A percentile compares a stretch with the other conserved stretches of the same genome.
These are phyloP conservation scores for Oryza coarctata DNA, from an alignment of 176 grass and related monocot genomes.

Conservation along the genomic window DNA sequence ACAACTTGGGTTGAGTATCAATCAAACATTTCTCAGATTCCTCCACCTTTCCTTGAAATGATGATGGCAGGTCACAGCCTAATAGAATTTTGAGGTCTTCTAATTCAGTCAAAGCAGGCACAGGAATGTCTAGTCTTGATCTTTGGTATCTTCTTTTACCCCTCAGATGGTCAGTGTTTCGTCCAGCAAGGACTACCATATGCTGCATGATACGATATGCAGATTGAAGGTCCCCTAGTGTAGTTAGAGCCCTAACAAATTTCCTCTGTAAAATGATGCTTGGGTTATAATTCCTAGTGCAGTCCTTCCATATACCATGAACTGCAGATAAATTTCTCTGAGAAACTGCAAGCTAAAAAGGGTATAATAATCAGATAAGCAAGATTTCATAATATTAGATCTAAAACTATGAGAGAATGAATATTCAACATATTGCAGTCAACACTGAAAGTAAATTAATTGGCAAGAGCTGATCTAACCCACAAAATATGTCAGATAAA, in stretches of 20 bases:
- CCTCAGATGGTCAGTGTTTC: conserved; percentile 38
- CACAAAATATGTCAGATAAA: conserved; percentile 24
- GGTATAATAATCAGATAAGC: conserved; percentile 47
- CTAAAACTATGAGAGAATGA: conserved; percentile 19
- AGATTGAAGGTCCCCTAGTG: conserved; percentile 72
- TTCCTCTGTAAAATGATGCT: conserved; percentile 68
- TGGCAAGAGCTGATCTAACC: not conserved
- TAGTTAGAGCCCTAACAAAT: conserved; percentile 62
- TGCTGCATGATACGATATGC: conserved; percentile 64
- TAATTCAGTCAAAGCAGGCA: conserved; percentile 53
- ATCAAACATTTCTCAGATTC: conserved; percentile 24
- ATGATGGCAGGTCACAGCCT: conserved; percentile 17
- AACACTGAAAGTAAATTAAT: conserved; percentile 4
- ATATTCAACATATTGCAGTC: conserved; percentile 14
- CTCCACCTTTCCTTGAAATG: conserved; percentile 30
- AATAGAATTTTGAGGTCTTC: conserved; percentile 40
- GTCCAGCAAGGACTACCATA: conserved; percentile 58
- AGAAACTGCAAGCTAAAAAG: conserved; percentile 75
- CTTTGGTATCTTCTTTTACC: conserved; percentile 50
- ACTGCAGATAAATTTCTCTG: conserved; percentile 65
- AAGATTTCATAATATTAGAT: not conserved
- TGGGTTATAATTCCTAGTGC: conserved; percentile 83
- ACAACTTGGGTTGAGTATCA: conserved; percentile 27
- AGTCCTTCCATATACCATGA: conserved; percentile 87
- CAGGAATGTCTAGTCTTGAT: conserved; percentile 81